A percentile compares a stretch with the other conserved stretches of the same genome.
phyloP scores from a whole-genome alignment of 495 filamentous ascomycete genomes.

The Pseudevernia furfuracea region DNA sequence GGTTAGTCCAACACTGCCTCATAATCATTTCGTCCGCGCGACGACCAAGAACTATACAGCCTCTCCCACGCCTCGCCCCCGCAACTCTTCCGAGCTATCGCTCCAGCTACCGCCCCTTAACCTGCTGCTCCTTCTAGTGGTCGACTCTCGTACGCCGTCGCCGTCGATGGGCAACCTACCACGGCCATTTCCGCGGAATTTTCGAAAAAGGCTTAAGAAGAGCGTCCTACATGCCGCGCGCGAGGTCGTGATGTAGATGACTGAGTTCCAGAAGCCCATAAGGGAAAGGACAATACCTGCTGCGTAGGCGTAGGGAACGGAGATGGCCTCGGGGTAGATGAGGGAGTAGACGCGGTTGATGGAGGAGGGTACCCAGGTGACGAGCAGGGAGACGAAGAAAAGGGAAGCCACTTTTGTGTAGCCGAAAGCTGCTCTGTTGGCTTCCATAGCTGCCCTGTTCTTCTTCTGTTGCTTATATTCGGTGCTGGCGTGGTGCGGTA shows the following conservation, averaged over 20 bases:
- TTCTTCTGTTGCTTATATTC: constrained; percentile 9
- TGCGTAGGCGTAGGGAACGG: constrained; percentile 56
- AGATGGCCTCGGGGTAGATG: constrained; percentile 45
- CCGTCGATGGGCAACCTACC: background rate
- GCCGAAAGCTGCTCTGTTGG: constrained; percentile 50
- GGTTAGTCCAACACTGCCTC: background rate
- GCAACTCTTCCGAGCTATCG: background rate
- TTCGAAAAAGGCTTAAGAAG: constrained; percentile 7
- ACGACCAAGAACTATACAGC: background rate
- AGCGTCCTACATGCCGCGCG: constrained; percentile 26
- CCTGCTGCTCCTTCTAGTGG: background rate
- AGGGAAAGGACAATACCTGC: constrained; percentile 70
- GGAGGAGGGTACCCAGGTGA: constrained; percentile 81
- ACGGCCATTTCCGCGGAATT: background rate
- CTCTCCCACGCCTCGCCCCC: background rate
- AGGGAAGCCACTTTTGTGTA: constrained; percentile 78
- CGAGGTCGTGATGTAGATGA: constrained; percentile 68
- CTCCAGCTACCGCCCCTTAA: background rate
- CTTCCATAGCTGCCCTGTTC: constrained; percentile 30
- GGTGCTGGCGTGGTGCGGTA: constrained; percentile 7
- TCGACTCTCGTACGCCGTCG: background rate
- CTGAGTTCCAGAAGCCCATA: constrained; percentile 83
- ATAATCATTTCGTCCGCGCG: background rate
- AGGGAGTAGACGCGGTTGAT: constrained; percentile 69
- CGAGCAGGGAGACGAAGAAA: constrained; percentile 72